Percentiles rank a stretch among this genome's conserved stretches.
phyloP scores from a whole-genome alignment of 176 grass and related monocot species.

The Bolboschoenus planiculmis region DNA sequence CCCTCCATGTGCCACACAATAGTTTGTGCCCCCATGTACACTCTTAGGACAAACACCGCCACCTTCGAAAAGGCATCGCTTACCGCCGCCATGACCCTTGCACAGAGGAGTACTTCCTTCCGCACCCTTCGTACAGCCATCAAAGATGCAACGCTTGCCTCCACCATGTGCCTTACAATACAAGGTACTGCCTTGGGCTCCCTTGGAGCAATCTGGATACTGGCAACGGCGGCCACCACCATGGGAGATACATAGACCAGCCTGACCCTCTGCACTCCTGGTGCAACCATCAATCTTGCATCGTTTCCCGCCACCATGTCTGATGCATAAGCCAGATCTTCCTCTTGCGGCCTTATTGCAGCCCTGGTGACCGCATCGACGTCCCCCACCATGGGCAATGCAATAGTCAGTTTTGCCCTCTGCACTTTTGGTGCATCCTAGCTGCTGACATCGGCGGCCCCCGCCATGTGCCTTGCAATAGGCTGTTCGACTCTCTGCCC shows the following conservation, averaged over 20 bases:
- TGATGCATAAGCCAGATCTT: constrained; percentile 73
- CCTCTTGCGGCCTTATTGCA: constrained; percentile 67
- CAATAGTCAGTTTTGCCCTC: constrained; percentile 91
- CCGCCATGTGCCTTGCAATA: constrained; percentile 89
- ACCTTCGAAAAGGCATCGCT: constrained; percentile 78
- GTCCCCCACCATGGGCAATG: constrained; percentile 76
- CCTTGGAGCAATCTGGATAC: constrained; percentile 46
- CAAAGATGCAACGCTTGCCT: constrained; percentile 65
- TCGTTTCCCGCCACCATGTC: constrained; percentile 76
- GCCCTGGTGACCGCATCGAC: constrained; percentile 31
- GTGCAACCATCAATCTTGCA: constrained; percentile 60
- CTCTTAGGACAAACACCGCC: constrained; percentile 68
- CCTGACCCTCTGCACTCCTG: constrained; percentile 65
- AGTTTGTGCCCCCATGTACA: constrained; percentile 73
- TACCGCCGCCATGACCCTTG: constrained; percentile 75
- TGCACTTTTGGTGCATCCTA: constrained; percentile 84
- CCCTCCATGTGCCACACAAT: constrained; percentile 77
- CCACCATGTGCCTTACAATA: constrained; percentile 87
- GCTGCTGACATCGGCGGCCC: constrained; percentile 64
- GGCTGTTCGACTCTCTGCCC: constrained; percentile 67
- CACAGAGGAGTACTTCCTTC: constrained; percentile 77
- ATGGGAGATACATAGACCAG: constrained; percentile 74
- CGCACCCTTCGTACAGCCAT: constrained; percentile 71
- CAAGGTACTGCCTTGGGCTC: constrained; percentile 78
- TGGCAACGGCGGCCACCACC: constrained; percentile 85